phyloP scores from a whole-genome alignment of 805 yeast species.

The Metschnikowia matae region DNA sequence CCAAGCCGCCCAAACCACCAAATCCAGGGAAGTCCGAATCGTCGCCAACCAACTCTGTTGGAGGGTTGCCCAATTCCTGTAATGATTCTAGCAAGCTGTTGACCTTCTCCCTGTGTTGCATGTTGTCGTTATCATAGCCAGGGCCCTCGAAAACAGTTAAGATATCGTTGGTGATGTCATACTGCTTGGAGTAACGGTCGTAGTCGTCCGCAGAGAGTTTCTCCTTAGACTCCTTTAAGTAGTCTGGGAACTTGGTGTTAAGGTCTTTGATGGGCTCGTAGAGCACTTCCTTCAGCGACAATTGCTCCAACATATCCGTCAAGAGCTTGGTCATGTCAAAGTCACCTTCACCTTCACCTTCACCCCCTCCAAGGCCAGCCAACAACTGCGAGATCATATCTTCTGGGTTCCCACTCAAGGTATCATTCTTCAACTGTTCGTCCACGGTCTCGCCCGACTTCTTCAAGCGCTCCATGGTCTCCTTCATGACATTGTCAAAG shows the following conservation, averaged over 20 bases:
- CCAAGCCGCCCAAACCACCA: slow-evolving; percentile 42
- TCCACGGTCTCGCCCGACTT: slow-evolving; percentile 73
- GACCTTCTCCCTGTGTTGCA: slow-evolving; percentile 45
- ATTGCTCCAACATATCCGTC: slow-evolving; percentile 71
- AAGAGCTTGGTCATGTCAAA: slow-evolving; percentile 63
- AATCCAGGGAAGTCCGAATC: slow-evolving; percentile 44
- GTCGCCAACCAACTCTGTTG: slow-evolving; percentile 66
- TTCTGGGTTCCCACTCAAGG: slow-evolving; percentile 35
- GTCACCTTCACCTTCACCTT: slow-evolving; percentile 37
- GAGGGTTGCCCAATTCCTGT: slow-evolving; percentile 78
- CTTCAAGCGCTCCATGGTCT: slow-evolving; percentile 75
- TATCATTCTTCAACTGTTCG: slow-evolving; percentile 47
- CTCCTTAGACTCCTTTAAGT: slow-evolving; percentile 55
- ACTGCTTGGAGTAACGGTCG: slow-evolving; percentile 57
- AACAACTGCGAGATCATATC: slow-evolving; percentile 63
- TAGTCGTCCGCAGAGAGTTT: slow-evolving; percentile 44
- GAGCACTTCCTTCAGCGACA: slow-evolving; percentile 78
- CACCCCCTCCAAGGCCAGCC: slow-evolving; percentile 40
- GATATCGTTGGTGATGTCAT: slow-evolving; percentile 54
- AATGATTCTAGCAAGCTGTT: slow-evolving; percentile 58
- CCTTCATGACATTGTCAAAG: slow-evolving; percentile 73
- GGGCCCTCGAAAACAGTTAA: slow-evolving; percentile 63
- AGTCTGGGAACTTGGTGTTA: slow-evolving; percentile 65
- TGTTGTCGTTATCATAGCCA: slow-evolving; percentile 51
- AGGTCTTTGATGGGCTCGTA: slow-evolving; percentile 87